phyloP scores from a whole-genome alignment of 129 eudicot species.

The Oenanthe sinensis region DNA sequence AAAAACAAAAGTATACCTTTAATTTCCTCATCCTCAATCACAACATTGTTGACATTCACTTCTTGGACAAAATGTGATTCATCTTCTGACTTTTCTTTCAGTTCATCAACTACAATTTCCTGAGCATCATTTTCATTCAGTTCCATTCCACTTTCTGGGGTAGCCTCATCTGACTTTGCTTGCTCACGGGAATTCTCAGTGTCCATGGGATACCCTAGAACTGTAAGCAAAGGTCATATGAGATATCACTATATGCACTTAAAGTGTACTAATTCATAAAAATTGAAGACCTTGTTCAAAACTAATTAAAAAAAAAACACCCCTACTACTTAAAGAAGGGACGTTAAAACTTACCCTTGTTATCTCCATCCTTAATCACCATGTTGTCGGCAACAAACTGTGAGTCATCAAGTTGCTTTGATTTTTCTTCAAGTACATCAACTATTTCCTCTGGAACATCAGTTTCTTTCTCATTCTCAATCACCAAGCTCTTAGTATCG shows the following conservation, averaged over 20 bases:
- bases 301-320: neutral
- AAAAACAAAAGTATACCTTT: neutral
- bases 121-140: neutral
- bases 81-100: neutral
- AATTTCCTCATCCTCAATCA: neutral
- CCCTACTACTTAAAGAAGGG: neutral
- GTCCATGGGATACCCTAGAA: neutral
- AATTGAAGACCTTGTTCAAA: neutral
- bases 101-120: neutral
- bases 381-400: neutral
- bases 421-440: neutral
- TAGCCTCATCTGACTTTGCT: neutral
- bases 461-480: neutral
- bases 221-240: neutral
- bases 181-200: neutral
- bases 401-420: neutral
- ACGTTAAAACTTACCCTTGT: neutral
- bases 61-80: conserved; percentile 1
- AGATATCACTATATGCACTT: neutral
- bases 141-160: neutral
- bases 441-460: neutral
- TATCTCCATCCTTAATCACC: neutral
- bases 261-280: neutral
- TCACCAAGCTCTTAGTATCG: neutral
- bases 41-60: neutral